Evolutionary conservation across 768 basidiomycete genomes (phyloP).

Genomic region (Lentinula raphanica): DNA sequence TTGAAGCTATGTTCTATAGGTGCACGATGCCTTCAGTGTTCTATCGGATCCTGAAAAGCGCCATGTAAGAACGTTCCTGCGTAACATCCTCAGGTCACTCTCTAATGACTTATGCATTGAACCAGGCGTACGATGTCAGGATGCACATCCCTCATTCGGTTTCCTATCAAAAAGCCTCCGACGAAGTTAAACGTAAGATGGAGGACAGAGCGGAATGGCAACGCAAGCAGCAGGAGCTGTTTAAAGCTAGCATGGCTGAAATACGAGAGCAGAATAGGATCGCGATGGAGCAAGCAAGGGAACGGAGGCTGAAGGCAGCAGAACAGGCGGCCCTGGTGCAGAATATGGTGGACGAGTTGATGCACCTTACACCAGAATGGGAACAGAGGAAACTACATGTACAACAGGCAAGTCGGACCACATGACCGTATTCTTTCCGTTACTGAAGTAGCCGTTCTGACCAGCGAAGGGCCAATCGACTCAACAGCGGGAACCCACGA

Average conservation of each 20-base stretch:
- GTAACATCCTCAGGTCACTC: background rate
- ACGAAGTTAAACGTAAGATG: conserved; percentile 36
- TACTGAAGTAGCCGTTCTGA: too few species aligned
- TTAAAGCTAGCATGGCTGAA: conserved; percentile 44
- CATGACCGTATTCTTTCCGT: background rate
- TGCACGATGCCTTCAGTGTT: conserved; percentile 57
- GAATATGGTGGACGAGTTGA: conserved; percentile 50
- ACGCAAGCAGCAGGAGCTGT: conserved; percentile 41
- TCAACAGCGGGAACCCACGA: background rate
- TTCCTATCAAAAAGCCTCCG: conserved; percentile 25
- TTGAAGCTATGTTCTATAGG: conserved; percentile 29
- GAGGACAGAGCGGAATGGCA: conserved; percentile 54
- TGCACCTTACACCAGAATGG: conserved; percentile 55
- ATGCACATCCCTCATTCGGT: conserved; percentile 23
- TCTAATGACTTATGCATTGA: too few species aligned
- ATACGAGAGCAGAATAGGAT: conserved; percentile 26
- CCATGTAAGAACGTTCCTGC: conserved; percentile 33
- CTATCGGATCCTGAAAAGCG: conserved; percentile 52
- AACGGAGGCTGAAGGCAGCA: conserved; percentile 36
- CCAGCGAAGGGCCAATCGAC: background rate
- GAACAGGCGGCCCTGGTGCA: conserved; percentile 40
- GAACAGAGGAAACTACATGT: conserved; percentile 47
- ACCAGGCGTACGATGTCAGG: conserved; percentile 41
- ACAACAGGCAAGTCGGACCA: conserved; percentile 38
- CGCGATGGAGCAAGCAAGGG: conserved; percentile 31